Conservation (phyloP, 768 basidiomycete genomes). For the Phanerochaete carnosa region DNA sequence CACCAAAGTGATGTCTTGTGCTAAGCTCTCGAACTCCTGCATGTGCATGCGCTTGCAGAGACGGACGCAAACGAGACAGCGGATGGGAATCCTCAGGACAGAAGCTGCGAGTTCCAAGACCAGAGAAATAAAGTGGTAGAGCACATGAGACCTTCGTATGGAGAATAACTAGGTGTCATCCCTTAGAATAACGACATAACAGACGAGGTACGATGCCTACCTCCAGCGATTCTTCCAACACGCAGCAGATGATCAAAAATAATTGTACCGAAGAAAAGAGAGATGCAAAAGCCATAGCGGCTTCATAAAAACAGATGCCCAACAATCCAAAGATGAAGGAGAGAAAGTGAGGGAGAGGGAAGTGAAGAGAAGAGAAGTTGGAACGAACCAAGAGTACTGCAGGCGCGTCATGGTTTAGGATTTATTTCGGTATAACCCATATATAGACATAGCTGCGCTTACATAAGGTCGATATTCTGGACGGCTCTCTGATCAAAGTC, state of each 20-base stretch:
- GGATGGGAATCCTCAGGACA: background rate
- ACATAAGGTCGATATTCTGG: background rate
- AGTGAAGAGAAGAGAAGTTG: background rate
- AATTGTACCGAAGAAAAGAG: background rate
- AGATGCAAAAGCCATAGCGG: background rate
- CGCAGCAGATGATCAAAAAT: background rate
- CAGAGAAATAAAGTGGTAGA: background rate
- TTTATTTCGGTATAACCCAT: background rate
- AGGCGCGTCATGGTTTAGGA: background rate
- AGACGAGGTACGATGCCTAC: background rate
- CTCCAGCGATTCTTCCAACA: conserved; percentile 3
- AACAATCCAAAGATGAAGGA: background rate
- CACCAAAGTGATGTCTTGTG: background rate
- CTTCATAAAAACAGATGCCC: background rate
- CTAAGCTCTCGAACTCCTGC: background rate
- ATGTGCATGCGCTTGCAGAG: background rate
- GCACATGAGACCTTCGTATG: background rate
- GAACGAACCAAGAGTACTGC: background rate
- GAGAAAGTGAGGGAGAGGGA: background rate
- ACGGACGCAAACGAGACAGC: background rate
- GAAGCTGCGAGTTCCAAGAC: background rate
- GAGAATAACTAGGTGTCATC: background rate
- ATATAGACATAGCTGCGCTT: background rate
- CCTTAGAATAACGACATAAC: background rate
- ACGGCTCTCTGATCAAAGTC: background rate